These are phyloP conservation scores for Rhynchosporium graminicola DNA, from an alignment of 2,329 filamentous ascomycete genomes.

Conservation along the genomic window DNA sequence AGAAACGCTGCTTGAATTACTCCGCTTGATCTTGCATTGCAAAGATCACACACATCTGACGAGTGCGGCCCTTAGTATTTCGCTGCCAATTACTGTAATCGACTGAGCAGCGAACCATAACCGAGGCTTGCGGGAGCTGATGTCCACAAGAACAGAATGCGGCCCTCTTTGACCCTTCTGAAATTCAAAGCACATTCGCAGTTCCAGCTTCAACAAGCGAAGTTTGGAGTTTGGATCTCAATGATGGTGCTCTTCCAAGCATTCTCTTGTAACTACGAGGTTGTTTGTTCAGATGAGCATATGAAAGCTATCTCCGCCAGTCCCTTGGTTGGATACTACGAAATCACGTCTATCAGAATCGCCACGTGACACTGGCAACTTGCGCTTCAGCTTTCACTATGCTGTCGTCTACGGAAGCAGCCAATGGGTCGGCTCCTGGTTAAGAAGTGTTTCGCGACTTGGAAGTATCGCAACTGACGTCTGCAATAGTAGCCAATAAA, in stretches of 20 bases:
- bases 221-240: slow-evolving; percentile 5
- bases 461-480: no score
- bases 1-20: background rate
- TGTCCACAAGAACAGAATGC: slow-evolving; percentile 10
- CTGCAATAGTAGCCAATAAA: background rate
- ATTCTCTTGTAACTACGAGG: background rate
- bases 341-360: background rate
- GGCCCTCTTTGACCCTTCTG: slow-evolving; percentile 1
- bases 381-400: background rate
- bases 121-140: slow-evolving; percentile 4
- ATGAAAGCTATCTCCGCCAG: background rate
- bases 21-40: slow-evolving; percentile 1
- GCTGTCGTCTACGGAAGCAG: slow-evolving; percentile 1
- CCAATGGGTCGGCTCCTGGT: slow-evolving; percentile 3
- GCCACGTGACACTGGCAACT: background rate
- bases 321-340: background rate
- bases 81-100: slow-evolving; percentile 4
- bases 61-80: background rate
- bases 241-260: slow-evolving; percentile 2
- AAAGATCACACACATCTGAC: background rate
- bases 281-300: background rate
- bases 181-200: slow-evolving; percentile 6
- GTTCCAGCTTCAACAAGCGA: slow-evolving; percentile 9
- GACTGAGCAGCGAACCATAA: slow-evolving; percentile 3
- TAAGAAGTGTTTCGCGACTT: background rate